phyloP scores from a whole-genome alignment of 257 asterid species.

The Phtheirospermum japonicum region DNA sequence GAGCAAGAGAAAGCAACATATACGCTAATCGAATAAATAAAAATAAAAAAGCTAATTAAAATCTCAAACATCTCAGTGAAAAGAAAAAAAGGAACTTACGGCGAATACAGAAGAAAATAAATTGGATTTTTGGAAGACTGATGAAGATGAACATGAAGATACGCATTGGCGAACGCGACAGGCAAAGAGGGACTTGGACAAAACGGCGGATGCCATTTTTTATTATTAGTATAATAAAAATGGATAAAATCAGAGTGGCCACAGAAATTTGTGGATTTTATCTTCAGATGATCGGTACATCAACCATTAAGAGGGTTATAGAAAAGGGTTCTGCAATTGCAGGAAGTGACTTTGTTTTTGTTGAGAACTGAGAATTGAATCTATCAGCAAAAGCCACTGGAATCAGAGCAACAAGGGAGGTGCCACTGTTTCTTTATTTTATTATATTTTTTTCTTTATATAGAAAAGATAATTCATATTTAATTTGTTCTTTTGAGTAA shows the following conservation, averaged over 20 bases:
- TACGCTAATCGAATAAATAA: not conserved
- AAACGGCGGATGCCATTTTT: conserved; percentile 64
- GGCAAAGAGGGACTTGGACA: conserved; percentile 57
- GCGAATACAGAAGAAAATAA: conserved; percentile 35
- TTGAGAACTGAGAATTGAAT: conserved; percentile 2
- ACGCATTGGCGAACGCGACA: conserved; percentile 48
- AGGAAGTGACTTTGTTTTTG: too few species aligned
- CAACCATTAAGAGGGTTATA: not conserved
- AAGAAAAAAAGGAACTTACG: conserved; percentile 39
- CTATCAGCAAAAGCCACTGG: conserved; percentile 4
- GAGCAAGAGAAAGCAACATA: not conserved
- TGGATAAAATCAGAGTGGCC: not conserved
- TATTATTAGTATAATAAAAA: not conserved
- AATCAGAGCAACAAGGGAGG: not conserved
- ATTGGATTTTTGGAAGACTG: conserved; percentile 39
- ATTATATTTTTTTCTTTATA: not conserved
- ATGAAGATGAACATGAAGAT: conserved; percentile 38
- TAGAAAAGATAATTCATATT: not conserved
- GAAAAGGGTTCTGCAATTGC: conserved; percentile 5
- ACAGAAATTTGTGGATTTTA: not conserved
- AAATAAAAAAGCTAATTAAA: too few species aligned
- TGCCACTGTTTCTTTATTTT: not conserved
- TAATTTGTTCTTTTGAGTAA: too few species aligned
- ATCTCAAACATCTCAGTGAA: not conserved
- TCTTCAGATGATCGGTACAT: not conserved